These are phyloP conservation scores for Achaetomiella virescens DNA, from an alignment of 495 filamentous ascomycete species.

Conservation along the genomic window DNA sequence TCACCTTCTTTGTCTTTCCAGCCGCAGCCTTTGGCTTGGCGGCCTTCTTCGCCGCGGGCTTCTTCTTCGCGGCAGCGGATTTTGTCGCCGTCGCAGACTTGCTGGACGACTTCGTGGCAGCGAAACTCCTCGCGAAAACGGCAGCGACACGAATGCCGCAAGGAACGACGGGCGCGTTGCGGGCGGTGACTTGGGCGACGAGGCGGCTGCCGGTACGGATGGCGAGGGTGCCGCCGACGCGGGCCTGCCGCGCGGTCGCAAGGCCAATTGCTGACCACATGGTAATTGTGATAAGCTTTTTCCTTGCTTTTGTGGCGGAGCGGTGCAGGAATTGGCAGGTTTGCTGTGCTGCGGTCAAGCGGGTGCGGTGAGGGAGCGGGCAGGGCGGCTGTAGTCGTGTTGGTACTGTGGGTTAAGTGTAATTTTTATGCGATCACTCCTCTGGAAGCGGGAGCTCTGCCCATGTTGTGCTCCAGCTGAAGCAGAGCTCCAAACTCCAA, in stretches of 20 bases:
- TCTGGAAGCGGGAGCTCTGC: neutral
- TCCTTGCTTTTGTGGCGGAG: neutral
- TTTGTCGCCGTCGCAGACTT: slow-evolving; percentile 11
- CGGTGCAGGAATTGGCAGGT: neutral
- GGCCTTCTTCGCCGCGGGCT: slow-evolving; percentile 12
- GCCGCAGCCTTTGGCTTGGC: slow-evolving; percentile 19
- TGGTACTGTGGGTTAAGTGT: no score
- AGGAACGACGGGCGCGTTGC: slow-evolving; percentile 2
- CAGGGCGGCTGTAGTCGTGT: no score
- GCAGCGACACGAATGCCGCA: slow-evolving; percentile 11
- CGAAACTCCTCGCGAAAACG: slow-evolving; percentile 24
- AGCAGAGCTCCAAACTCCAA: slow-evolving; percentile 8
- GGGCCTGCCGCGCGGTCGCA: slow-evolving; percentile 20
- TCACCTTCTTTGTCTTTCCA: slow-evolving; percentile 21
- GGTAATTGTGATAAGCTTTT: neutral
- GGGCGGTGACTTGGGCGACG: neutral
- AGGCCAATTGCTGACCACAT: slow-evolving; percentile 30
- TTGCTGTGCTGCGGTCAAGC: no score
- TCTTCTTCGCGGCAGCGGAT: slow-evolving; percentile 12
- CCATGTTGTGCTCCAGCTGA: neutral
- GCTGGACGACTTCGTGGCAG: slow-evolving; percentile 12
- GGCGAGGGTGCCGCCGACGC: slow-evolving; percentile 7
- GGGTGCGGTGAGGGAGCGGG: no score
- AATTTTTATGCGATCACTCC: slow-evolving; percentile 4
- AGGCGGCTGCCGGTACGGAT: slow-evolving; percentile 2